phyloP scores from a whole-genome alignment of 768 basidiomycete genomes.

The Kondoa subrosea region DNA sequence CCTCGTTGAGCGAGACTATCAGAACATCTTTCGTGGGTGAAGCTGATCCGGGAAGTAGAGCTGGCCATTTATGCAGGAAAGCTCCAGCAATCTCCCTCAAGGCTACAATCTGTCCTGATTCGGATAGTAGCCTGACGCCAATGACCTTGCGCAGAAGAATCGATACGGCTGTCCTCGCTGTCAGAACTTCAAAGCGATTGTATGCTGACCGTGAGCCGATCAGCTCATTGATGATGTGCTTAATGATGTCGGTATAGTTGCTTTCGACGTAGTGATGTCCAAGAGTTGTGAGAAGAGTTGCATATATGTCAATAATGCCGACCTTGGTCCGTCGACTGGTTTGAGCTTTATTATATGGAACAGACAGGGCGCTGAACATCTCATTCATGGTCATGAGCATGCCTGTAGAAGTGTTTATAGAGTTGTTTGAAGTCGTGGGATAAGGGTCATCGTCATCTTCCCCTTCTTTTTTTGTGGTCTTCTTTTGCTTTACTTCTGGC shows the following conservation, averaged over 20 bases:
- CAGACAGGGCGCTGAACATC: slow-evolving; percentile 66
- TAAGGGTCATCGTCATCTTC: slow-evolving; percentile 44
- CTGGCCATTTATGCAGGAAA: slow-evolving; percentile 82
- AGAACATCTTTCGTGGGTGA: slow-evolving; percentile 53
- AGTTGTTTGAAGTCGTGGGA: slow-evolving; percentile 35
- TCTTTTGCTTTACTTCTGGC: slow-evolving; percentile 34
- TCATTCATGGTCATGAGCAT: slow-evolving; percentile 55
- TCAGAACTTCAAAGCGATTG: slow-evolving; percentile 56
- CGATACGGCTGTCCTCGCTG: slow-evolving; percentile 54
- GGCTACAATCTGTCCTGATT: slow-evolving; percentile 81
- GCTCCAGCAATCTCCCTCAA: slow-evolving; percentile 66
- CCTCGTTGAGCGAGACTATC: slow-evolving; percentile 59
- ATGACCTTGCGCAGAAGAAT: slow-evolving; percentile 70
- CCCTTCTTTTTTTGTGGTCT: slow-evolving; percentile 43
- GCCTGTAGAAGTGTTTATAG: slow-evolving; percentile 43
- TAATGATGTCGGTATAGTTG: slow-evolving; percentile 61
- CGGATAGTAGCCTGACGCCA: slow-evolving; percentile 71
- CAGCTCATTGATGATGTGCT: slow-evolving; percentile 51
- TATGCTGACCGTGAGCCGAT: slow-evolving; percentile 33
- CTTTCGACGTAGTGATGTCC: slow-evolving; percentile 62
- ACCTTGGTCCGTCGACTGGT: slow-evolving; percentile 55
- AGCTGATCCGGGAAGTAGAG: slow-evolving; percentile 69
- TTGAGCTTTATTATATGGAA: slow-evolving; percentile 59
- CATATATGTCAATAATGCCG: slow-evolving; percentile 77
- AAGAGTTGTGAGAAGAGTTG: slow-evolving; percentile 54